A percentile compares a stretch with the other conserved stretches of the same genome.
Conservation (phyloP, 2,329 filamentous ascomycete genomes). For the Colletotrichum sp. region DNA sequence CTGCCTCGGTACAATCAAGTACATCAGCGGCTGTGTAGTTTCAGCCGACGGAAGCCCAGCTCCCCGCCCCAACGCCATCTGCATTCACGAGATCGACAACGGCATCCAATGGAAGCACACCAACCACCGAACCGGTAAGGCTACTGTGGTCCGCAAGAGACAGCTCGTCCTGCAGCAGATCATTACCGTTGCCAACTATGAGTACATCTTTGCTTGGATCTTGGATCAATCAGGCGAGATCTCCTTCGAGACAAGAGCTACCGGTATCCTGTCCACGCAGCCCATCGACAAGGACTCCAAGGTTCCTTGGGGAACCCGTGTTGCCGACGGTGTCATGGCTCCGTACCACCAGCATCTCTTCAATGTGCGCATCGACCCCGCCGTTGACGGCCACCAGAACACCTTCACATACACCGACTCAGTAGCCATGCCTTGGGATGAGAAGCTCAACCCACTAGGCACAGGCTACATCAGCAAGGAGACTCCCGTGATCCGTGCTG, state of each 20-base stretch:
- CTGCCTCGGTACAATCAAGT: constrained; percentile 56
- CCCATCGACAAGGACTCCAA: constrained; percentile 56
- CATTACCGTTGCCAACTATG: constrained; percentile 67
- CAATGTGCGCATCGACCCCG: constrained; percentile 60
- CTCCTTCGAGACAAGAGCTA: constrained; percentile 61
- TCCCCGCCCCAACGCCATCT: constrained; percentile 74
- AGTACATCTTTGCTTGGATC: constrained; percentile 45
- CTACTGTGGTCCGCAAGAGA: constrained; percentile 58
- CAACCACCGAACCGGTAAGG: constrained; percentile 70
- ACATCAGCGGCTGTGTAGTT: constrained; percentile 59
- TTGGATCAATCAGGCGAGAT: constrained; percentile 63
- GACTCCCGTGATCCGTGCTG: constrained; percentile 39
- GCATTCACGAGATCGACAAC: constrained; percentile 77
- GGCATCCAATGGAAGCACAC: constrained; percentile 80
- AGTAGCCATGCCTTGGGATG: constrained; percentile 24
- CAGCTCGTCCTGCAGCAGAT: constrained; percentile 67
- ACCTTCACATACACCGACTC: constrained; percentile 35
- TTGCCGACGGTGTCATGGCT: constrained; percentile 62
- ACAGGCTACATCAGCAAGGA: constrained; percentile 36
- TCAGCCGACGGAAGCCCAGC: constrained; percentile 66
- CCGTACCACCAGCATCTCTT: constrained; percentile 70
- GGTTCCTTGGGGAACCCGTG: constrained; percentile 58
- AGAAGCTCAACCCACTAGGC: background rate
- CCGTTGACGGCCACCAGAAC: constrained; percentile 58
- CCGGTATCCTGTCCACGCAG: constrained; percentile 61